phyloP scores from a whole-genome alignment of 2,329 filamentous ascomycete genomes.

The Aspergillus eucalypticola region DNA sequence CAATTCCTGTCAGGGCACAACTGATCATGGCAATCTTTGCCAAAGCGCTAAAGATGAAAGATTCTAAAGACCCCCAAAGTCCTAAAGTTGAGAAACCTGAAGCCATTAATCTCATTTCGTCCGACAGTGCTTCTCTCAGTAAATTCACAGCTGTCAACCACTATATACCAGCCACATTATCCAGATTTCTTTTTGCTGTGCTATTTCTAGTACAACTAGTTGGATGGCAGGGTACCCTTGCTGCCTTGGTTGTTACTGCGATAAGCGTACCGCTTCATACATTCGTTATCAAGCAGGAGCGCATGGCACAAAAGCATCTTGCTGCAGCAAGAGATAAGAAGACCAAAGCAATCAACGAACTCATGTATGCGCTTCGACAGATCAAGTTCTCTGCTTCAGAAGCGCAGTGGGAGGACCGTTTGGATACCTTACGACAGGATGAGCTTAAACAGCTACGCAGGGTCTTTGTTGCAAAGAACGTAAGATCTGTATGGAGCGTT shows the following conservation, averaged over 20 bases:
- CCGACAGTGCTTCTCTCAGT: background rate
- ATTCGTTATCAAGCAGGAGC: background rate
- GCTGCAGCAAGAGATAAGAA: background rate
- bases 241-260: background rate
- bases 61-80: background rate
- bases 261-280: background rate
- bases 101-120: background rate
- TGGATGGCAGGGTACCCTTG: background rate
- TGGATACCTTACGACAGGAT: background rate
- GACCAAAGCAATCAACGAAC: background rate
- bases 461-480: background rate
- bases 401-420: background rate
- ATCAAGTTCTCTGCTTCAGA: background rate
- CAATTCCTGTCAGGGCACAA: background rate
- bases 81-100: background rate
- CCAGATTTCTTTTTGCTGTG: background rate
- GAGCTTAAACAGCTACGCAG: background rate
- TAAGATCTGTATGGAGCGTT: background rate
- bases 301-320: background rate
- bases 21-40: background rate
- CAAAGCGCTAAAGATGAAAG: background rate
- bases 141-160: background rate
- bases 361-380: background rate
- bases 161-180: background rate
- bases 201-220: background rate